phyloP scores from a whole-genome alignment of 2,329 filamentous ascomycete genomes.

The Calonectria multiphialidica region DNA sequence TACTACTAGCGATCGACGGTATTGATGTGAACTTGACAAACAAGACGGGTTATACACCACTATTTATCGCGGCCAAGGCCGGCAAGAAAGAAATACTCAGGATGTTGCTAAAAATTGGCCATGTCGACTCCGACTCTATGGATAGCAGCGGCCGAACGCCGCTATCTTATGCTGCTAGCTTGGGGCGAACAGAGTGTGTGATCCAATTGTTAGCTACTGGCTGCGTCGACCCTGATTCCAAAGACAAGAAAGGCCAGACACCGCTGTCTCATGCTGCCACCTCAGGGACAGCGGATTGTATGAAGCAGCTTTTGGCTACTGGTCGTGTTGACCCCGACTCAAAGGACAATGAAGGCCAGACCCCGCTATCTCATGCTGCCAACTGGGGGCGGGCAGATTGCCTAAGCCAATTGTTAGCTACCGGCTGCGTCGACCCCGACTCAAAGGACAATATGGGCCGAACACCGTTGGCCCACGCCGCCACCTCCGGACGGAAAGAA shows the following conservation, averaged over 20 bases:
- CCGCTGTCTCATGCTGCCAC: background rate
- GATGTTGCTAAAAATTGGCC: background rate
- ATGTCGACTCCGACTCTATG: background rate
- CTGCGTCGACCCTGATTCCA: background rate
- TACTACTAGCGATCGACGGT: slow-evolving; percentile 15
- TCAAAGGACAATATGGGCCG: background rate
- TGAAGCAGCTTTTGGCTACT: background rate
- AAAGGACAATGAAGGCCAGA: background rate
- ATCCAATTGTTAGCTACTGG: background rate
- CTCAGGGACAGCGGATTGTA: background rate
- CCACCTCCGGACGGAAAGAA: too few relatives aligned
- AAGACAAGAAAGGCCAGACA: background rate
- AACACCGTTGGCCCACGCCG: background rate
- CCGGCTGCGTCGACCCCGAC: background rate
- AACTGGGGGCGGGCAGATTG: background rate
- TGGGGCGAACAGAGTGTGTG: background rate
- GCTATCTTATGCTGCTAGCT: background rate
- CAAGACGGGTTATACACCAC: background rate
- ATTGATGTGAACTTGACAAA: slow-evolving; percentile 15
- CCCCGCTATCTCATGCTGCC: background rate
- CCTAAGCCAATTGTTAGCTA: background rate
- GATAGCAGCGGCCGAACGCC: background rate
- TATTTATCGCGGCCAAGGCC: background rate
- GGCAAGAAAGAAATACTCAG: background rate
- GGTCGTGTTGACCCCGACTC: background rate